Base-by-base conservation (phyloP, 2,329 filamentous ascomycete genomes). In the Arthrocladium fulminans region DNA sequence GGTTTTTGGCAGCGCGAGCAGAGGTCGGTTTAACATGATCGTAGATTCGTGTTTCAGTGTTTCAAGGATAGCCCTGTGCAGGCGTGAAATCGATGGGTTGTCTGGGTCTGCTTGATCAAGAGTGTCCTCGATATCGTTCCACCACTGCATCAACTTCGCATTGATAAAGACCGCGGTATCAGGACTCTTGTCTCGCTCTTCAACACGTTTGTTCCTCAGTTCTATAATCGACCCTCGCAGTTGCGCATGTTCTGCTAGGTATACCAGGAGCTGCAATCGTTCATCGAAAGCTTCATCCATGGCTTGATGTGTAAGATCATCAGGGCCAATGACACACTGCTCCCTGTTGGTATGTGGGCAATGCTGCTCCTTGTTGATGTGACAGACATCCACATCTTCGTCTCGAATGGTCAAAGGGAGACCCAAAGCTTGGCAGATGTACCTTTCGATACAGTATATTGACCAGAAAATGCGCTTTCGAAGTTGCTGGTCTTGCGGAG, bases 321-420 rank as follows among this genome's bases (percentile, higher is more conserved):
- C n/a, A n/a, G n/a, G n/a, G n/a, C n/a, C n/a, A n/a, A n/a, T n/a
- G n/a, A n/a, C n/a, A n/a, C n/a, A n/a, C n/a, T n/a, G n/a, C n/a
- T n/a, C n/a, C n/a, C n/a, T n/a, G n/a, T n/a, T n/a, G n/a, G n/a
- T n/a, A n/a, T n/a, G n/a, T n/a, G n/a, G n/a, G n/a, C n/a, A n/a
- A n/a, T n/a, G n/a, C n/a, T n/a, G n/a, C 54, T 79, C 75, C 2
- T 70, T 60, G 0, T 68, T 69, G 0, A 72, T 73, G 48, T 75
- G 75, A 52, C 77, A 80, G 1, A 80, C 76, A 54, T 80, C 77
- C 4, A 79, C 61, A 48, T 80, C 76, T 37, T 78, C 72, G 51
- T 80, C 76, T 44, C 71, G 70, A 9, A 80, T 72, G 17, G 72
- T 71, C 1, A 79, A 61, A 0, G 77, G 77, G 0, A 78, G 63